Conservation (phyloP, 768 basidiomycete species). For the Phlebiopsis flavidoalba region DNA sequence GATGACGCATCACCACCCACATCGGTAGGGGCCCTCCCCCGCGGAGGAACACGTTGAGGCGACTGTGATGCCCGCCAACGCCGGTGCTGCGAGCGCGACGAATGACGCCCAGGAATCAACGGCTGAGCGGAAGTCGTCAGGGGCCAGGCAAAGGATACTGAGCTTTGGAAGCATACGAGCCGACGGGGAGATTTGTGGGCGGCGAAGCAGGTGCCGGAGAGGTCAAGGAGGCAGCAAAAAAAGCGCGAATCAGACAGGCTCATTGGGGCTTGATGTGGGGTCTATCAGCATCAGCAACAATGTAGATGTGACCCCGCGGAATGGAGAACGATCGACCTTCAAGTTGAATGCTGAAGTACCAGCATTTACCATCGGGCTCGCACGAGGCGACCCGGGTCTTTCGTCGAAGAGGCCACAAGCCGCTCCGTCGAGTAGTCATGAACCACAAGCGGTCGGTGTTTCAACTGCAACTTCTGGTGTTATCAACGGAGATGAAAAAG, state of each 20-base stretch:
- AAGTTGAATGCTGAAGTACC: neutral
- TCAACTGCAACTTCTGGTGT: constrained; percentile 1
- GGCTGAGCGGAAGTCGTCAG: neutral
- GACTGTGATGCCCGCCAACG: neutral
- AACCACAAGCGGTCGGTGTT: neutral
- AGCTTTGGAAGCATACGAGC: constrained; percentile 49
- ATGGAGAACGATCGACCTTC: neutral
- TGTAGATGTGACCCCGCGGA: neutral
- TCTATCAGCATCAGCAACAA: neutral
- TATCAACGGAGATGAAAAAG: constrained; percentile 28
- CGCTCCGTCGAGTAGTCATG: neutral
- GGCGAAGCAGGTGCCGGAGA: constrained; percentile 8
- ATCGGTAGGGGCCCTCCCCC: neutral
- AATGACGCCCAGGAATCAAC: neutral
- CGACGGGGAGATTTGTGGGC: constrained; percentile 20
- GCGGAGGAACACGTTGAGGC: neutral
- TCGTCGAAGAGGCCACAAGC: neutral
- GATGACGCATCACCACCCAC: neutral
- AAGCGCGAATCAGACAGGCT: constrained; percentile 5
- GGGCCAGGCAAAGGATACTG: constrained; percentile 26
- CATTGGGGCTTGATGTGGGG: neutral
- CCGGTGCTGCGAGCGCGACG: neutral
- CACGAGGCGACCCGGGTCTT: neutral
- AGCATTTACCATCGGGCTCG: neutral
- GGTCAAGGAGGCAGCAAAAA: neutral